These are phyloP conservation scores for Fagus sylvatica DNA, from an alignment of 306 rosid species.

Conservation along the genomic window DNA sequence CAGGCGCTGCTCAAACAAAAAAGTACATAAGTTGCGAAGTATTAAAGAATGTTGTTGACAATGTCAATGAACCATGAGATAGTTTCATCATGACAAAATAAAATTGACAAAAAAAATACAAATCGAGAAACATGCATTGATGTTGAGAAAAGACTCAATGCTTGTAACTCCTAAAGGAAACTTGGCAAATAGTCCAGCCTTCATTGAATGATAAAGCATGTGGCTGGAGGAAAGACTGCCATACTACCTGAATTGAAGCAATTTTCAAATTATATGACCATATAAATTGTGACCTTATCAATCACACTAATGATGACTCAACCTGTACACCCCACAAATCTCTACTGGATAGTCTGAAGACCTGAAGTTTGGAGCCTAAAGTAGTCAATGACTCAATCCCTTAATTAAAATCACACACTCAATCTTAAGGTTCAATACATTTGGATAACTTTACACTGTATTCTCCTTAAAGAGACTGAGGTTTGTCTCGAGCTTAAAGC, in stretches of 20 bases:
- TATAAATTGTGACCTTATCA: neutral
- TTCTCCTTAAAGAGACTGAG: no score
- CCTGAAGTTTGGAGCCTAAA: no score
- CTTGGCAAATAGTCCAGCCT: neutral
- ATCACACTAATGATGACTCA: neutral
- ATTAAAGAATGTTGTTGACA: constrained; percentile 22
- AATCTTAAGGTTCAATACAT: no score
- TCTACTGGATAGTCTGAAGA: no score
- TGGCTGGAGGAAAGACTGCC: neutral
- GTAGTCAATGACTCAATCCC: no score
- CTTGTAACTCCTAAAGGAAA: neutral
- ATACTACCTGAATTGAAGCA: neutral
- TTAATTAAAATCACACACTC: no score
- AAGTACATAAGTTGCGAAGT: constrained; percentile 9
- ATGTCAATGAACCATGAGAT: constrained; percentile 1
- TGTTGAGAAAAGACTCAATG: neutral
- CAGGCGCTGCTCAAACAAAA: constrained; percentile 39
- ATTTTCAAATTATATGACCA: neutral
- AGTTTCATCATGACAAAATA: neutral
- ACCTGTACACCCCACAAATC: neutral
- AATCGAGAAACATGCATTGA: no score
- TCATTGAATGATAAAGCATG: neutral
- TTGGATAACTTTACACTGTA: no score
- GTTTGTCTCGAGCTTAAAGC: neutral
- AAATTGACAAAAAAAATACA: neutral